phyloP scores from a whole-genome alignment of 139 green algal genomes.

The Tetraselmis chui region DNA sequence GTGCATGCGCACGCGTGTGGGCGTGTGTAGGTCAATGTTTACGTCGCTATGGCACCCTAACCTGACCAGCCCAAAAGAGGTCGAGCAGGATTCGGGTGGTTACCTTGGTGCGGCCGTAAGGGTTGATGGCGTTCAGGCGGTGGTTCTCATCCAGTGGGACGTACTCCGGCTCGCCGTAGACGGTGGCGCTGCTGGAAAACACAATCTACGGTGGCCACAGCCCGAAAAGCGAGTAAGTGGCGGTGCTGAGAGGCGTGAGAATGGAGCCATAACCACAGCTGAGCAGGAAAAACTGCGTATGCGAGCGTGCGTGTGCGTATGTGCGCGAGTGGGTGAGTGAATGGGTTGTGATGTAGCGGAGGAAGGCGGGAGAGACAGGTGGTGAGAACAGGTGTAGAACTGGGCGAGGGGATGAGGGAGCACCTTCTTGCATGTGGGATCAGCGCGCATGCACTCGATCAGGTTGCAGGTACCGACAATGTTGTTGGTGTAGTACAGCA shows the following conservation, averaged over 20 bases:
- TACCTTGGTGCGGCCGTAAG: slow-evolving; percentile 97
- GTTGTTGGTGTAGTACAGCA: slow-evolving; percentile 98
- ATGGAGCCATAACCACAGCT: not conserved
- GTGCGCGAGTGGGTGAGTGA: not conserved
- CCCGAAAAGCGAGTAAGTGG: slow-evolving; percentile 6
- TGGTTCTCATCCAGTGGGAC: slow-evolving; percentile 89
- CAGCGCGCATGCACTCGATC: slow-evolving; percentile 74
- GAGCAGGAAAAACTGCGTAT: slow-evolving; percentile 40
- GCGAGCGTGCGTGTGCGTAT: slow-evolving; percentile 7
- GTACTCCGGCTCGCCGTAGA: slow-evolving; percentile 90
- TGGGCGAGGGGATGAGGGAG: not conserved
- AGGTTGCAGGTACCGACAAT: slow-evolving; percentile 80
- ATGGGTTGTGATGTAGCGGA: not conserved
- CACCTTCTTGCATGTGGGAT: not conserved
- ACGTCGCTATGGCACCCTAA: too few relatives aligned
- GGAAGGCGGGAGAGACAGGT: slow-evolving; percentile 3
- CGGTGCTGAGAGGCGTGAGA: not conserved
- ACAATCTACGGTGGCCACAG: slow-evolving; percentile 79
- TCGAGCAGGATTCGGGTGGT: too few relatives aligned
- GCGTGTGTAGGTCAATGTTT: too few relatives aligned
- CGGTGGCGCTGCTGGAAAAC: slow-evolving; percentile 88
- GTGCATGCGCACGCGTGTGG: too few relatives aligned
- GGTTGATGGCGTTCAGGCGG: slow-evolving; percentile 53
- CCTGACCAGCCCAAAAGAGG: too few relatives aligned
- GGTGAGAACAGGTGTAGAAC: not conserved